Conservation (phyloP, 352 stramenopile genomes). For the Pythium vanterpoolii region DNA sequence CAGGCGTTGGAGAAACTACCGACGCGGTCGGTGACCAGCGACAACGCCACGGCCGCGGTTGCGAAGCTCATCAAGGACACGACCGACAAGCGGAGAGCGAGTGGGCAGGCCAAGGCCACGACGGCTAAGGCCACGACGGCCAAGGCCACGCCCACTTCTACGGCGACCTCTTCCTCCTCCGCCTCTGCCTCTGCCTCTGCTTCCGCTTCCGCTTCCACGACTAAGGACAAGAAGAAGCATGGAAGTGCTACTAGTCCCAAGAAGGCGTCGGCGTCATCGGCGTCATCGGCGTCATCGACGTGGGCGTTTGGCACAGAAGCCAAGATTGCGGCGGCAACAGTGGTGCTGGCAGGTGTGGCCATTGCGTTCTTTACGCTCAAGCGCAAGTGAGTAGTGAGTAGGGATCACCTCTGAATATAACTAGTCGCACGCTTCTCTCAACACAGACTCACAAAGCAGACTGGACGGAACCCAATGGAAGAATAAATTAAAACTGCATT, state of each 20-base stretch:
- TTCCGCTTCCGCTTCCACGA: too few relatives aligned
- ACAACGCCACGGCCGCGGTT: constrained; percentile 63
- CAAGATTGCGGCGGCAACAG: constrained; percentile 21
- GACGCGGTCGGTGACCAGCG: constrained; percentile 52
- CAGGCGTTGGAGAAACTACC: constrained; percentile 70
- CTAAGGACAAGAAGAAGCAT: constrained; percentile 14
- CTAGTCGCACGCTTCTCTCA: too few relatives aligned
- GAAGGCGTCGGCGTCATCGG: not conserved
- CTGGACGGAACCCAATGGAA: not conserved
- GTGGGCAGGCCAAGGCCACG: not conserved
- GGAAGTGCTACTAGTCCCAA: not conserved
- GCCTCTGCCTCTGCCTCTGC: too few relatives aligned
- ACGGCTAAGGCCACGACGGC: constrained; percentile 2
- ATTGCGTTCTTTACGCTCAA: constrained; percentile 40
- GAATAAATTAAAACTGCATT: constrained; percentile 30
- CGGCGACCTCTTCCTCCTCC: too few relatives aligned
- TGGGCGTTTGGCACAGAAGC: constrained; percentile 8
- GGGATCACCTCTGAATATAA: not conserved
- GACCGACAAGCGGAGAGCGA: constrained; percentile 23
- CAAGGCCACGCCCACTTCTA: too few relatives aligned
- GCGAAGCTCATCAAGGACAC: constrained; percentile 58
- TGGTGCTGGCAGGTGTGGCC: constrained; percentile 35
- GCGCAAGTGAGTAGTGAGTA: constrained; percentile 28
- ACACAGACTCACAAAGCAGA: too few relatives aligned
- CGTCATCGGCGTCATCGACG: not conserved